A percentile compares a stretch with the other conserved stretches of the same genome.
These are phyloP conservation scores for Grigorovia jiainica DNA, from an alignment of 805 yeast genomes.

Conservation along the genomic window DNA sequence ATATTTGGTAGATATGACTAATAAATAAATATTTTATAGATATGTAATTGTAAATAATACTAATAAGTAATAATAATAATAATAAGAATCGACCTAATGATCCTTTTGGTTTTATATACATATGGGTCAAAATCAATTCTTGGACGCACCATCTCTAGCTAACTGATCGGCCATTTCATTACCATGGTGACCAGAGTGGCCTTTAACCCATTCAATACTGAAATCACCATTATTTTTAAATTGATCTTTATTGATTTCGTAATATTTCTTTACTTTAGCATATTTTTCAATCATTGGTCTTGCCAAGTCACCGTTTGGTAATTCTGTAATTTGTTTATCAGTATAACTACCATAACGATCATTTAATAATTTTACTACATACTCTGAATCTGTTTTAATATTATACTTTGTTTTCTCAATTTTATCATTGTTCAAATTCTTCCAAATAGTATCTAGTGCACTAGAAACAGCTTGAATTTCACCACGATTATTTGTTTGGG, in stretches of 20 bases:
- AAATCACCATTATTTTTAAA: conserved; percentile 32
- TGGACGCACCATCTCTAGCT: conserved; percentile 57
- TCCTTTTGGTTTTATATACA: not conserved
- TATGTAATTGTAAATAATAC: too few relatives aligned
- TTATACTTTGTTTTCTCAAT: conserved; percentile 24
- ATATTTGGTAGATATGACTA: conserved; percentile 16
- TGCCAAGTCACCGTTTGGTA: conserved; percentile 24
- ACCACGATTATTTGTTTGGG: conserved; percentile 72
- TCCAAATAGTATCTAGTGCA: conserved; percentile 41
- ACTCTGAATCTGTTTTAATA: conserved; percentile 64
- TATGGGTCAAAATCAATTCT: not conserved
- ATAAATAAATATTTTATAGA: not conserved
- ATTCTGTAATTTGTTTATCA: conserved; percentile 34
- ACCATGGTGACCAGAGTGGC: conserved; percentile 62
- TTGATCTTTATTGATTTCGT: conserved; percentile 17
- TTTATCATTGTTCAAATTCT: conserved; percentile 9
- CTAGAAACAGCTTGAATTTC: conserved; percentile 59
- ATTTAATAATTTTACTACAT: conserved; percentile 46
- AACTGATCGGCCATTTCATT: conserved; percentile 69
- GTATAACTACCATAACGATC: conserved; percentile 43
- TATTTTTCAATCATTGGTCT: conserved; percentile 36
- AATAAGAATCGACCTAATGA: too few relatives aligned
- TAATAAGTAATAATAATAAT: too few relatives aligned
- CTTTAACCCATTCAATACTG: conserved; percentile 52
- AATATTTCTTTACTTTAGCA: conserved; percentile 31